Percentiles rank a stretch among this genome's conserved stretches.
These are phyloP conservation scores for Pleomassaria siparia DNA, from an alignment of 2,329 filamentous ascomycete genomes.

Conservation along the genomic window DNA sequence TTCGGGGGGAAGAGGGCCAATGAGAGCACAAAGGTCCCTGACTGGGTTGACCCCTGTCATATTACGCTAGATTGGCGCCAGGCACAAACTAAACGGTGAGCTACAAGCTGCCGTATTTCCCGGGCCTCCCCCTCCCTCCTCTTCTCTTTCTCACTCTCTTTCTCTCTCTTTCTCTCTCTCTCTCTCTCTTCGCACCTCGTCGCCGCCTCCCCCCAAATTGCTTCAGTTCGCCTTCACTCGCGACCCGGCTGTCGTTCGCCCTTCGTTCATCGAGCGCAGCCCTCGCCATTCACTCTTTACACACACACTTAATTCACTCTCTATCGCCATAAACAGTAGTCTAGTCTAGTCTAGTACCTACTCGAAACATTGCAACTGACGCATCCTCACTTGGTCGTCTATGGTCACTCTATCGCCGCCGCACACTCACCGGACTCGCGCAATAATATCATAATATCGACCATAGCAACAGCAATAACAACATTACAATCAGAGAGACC, in stretches of 20 bases:
- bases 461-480: slow-evolving; percentile 1
- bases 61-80: slow-evolving; percentile 5
- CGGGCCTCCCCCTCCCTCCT: slow-evolving; percentile 8
- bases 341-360: slow-evolving; percentile 7
- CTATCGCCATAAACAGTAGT: slow-evolving; percentile 38
- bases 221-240: slow-evolving; percentile 21
- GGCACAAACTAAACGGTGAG: neutral
- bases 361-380: slow-evolving; percentile 27
- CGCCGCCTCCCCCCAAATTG: slow-evolving; percentile 12
- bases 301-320: slow-evolving; percentile 27
- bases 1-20: slow-evolving; percentile 31
- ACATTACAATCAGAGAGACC: slow-evolving; percentile 16
- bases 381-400: slow-evolving; percentile 24
- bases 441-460: slow-evolving; percentile 22
- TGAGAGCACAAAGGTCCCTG: slow-evolving; percentile 30
- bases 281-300: slow-evolving; percentile 39
- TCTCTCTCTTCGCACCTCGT: slow-evolving; percentile 15
- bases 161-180: slow-evolving; percentile 8
- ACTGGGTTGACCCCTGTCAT: slow-evolving; percentile 17
- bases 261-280: slow-evolving; percentile 42
- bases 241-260: slow-evolving; percentile 44
- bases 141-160: slow-evolving; percentile 3
- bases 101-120: neutral
- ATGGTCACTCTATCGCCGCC: slow-evolving; percentile 9
- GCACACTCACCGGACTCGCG: slow-evolving; percentile 25